A percentile compares a stretch with the other conserved stretches of the same genome.
Conservation (phyloP, 1,284 basidiomycete species). For the Papiliotrema laurentii region DNA sequence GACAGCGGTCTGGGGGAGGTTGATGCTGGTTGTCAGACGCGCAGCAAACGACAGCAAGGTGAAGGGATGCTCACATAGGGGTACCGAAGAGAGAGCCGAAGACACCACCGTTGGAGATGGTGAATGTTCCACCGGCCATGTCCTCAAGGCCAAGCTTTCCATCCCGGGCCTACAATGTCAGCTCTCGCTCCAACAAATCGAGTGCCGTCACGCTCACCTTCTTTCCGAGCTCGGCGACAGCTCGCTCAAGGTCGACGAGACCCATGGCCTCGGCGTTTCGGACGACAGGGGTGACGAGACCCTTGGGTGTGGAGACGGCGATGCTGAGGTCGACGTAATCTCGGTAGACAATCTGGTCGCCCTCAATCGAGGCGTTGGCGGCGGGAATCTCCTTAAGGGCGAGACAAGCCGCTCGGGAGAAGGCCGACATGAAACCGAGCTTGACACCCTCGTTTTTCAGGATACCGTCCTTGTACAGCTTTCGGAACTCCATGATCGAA, state of each 20-base stretch:
- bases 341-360: slow-evolving; percentile 87
- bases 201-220: slow-evolving; percentile 58
- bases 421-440: slow-evolving; percentile 97
- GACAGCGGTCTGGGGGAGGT: slow-evolving; percentile 91
- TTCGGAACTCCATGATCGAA: slow-evolving; percentile 86
- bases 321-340: slow-evolving; percentile 94
- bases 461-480: slow-evolving; percentile 89
- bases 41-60: not conserved
- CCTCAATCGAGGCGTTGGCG: slow-evolving; percentile 92
- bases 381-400: slow-evolving; percentile 89
- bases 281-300: slow-evolving; percentile 93
- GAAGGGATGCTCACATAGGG: slow-evolving; percentile 68
- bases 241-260: slow-evolving; percentile 88
- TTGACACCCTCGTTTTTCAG: slow-evolving; percentile 93
- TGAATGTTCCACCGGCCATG: slow-evolving; percentile 96
- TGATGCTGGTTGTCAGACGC: slow-evolving; percentile 57
- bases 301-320: slow-evolving; percentile 96
- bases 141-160: slow-evolving; percentile 93
- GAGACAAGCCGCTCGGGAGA: slow-evolving; percentile 79
- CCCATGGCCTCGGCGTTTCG: slow-evolving; percentile 83
- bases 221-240: slow-evolving; percentile 82
- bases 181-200: not conserved
- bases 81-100: slow-evolving; percentile 96
- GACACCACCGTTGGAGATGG: slow-evolving; percentile 98
- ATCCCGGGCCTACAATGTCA: slow-evolving; percentile 67